Evolutionary conservation across 2,329 filamentous ascomycete genomes (phyloP), one percentile per base, ranked within the genome.

Genomic region (Alternaria triticimaculans): DNA sequence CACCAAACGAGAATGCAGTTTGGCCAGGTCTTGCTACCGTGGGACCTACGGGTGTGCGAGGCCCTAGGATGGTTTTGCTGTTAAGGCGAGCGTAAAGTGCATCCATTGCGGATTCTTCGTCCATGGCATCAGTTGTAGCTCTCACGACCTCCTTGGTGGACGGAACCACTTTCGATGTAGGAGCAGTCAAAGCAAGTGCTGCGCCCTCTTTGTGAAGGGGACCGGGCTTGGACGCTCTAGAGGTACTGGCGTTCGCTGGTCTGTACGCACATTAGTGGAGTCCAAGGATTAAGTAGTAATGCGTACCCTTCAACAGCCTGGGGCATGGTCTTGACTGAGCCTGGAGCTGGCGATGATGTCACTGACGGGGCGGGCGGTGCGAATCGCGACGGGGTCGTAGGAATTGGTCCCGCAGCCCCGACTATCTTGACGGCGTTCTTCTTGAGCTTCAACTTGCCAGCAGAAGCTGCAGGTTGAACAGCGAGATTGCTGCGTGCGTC

Each of bases 371-470:
- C 33, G 15, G 55, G 50, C n/a, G 45, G 8, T 44, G 48, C 33
- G n/a, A 56, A 12, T 26, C 30, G 49, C 10, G 49, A 53, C 10
- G 28, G n/a, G 12, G 30, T 14, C 20, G 20, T 7, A 33, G 30
- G 48, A n/a, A 28, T 20, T 50, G 72, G 41, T 4, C 51, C 51
- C 33, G 71, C 69, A 30, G 68, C 58, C 15, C 70, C 45, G 7
- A 75, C 71, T 2, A 78, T 68, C 63, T 73, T 75, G 58, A 77
- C 72, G 0, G 72, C 66, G 1, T 62, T 59, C 63, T 76, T 79
- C 63, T 77, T 77, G n/a, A 77, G 62, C 55, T 66, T 75, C 41
- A 77, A 48, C 6, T 51, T 65, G 21, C 66, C 58, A 1, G 62
- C 8, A 9, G 57, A 54, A 5, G 67, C 61, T 1, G 70, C 59